Base-by-base conservation (phyloP, 208 protist species). In the Herpetomonas tarakana region DNA sequence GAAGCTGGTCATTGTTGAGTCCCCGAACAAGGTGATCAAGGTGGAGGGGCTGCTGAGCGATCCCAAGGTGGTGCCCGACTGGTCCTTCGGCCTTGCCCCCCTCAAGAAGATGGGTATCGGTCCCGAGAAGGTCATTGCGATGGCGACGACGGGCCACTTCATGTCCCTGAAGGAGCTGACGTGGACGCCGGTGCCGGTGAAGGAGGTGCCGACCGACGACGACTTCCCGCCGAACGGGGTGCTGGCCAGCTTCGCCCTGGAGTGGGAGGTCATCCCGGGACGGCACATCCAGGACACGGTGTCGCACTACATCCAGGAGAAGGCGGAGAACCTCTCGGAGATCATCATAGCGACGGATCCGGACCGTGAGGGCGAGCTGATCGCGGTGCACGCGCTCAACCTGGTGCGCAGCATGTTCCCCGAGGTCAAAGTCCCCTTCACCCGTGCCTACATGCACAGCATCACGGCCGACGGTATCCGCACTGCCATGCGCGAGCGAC, bases 401-500 rank as follows among this genome's bases (percentile, higher is more conserved):
- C 62, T 91, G 18, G 76, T 94, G 35, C 70, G 77, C 1, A 68
- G 77, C 28, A 76, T 93, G 74, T 92, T 91, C 54, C 88, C 88
- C 26, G 77, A 92, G 24, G 57, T 91, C 3, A 74, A 72, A 22
- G 74, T 91, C 44, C 86, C 86, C 21, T 96, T 88, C 63, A 91
- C 91, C 19, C 83, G 91, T n/a, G 91, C 91, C 3, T 96, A 96
- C 71, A 91, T 96, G 65, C 88, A 96, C 74, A 92, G 86, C 66
- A 93, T 96, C 62, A 96, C 91, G 2, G 78, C 81, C 39, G 86
- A 93, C 16, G 88, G 86, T 51, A 89, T 96, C 45, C 74, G 64
- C 21, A 68, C 71, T 27, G 91, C 87, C 2, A 93, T 94, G 85
- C 70, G 58, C 31, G 77, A 92, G 58, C 85, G 91, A 9, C 47